Conservation (phyloP, 2,329 filamentous ascomycete genomes). For the Mollisiaceae sp. region DNA sequence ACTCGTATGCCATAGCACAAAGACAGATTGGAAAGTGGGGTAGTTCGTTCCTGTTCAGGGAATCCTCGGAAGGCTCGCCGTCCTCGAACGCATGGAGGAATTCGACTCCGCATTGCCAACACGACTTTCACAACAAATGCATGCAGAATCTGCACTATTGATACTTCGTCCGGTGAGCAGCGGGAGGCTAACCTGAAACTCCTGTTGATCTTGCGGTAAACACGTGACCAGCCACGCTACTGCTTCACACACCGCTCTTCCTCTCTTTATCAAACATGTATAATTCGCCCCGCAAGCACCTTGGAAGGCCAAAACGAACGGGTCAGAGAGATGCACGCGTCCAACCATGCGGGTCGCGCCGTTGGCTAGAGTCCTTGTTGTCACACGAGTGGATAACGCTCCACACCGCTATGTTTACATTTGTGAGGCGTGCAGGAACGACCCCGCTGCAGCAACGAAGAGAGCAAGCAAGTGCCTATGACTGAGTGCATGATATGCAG, state of each 20-base stretch:
- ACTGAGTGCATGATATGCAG: constrained; percentile 34
- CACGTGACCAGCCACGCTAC: constrained; percentile 22
- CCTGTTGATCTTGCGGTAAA: constrained; percentile 2
- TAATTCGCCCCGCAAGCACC: constrained; percentile 25
- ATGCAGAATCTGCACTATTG: constrained; percentile 7
- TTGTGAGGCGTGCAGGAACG: constrained; percentile 28
- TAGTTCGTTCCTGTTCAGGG: constrained; percentile 1
- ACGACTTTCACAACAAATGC: constrained; percentile 10
- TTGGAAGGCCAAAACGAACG: constrained; percentile 19
- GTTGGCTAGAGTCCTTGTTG: constrained; percentile 33
- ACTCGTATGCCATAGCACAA: neutral
- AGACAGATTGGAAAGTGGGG: neutral
- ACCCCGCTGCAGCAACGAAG: constrained; percentile 29
- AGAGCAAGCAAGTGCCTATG: constrained; percentile 29
- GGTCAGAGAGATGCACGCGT: constrained; percentile 35
- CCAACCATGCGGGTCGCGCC: constrained; percentile 35
- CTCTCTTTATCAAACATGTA: constrained; percentile 9
- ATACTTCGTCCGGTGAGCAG: neutral
- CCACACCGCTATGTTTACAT: constrained; percentile 33
- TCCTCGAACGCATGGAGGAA: constrained; percentile 1
- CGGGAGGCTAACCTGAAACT: constrained; percentile 6
- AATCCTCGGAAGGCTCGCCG: neutral
- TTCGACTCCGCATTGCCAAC: constrained; percentile 5
- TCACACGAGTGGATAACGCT: constrained; percentile 26
- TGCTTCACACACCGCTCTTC: constrained; percentile 33